Evolutionary conservation across 2,329 filamentous ascomycete genomes (phyloP).

Genomic region (Nakataea oryzae): DNA sequence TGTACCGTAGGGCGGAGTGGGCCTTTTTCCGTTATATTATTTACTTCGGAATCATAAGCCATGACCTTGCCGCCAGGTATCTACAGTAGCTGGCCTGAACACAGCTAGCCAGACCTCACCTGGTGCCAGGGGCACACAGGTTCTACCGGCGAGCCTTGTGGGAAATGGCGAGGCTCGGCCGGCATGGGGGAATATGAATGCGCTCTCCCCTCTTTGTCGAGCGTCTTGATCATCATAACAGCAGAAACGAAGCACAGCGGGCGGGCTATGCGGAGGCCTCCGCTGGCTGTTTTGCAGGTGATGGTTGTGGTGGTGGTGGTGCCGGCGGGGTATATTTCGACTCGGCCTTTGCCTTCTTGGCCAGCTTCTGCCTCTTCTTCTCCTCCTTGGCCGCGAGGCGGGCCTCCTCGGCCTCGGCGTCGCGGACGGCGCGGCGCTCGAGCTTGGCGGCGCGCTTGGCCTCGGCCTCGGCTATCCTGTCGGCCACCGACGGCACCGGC

Average conservation of each 20-base stretch:
- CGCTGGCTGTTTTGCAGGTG: too few relatives aligned
- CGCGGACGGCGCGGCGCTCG: slow-evolving; percentile 31
- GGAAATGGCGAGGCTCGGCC: background rate
- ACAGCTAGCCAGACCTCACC: too few relatives aligned
- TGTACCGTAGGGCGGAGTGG: background rate
- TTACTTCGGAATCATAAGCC: background rate
- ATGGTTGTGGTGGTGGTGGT: background rate
- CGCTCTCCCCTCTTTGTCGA: background rate
- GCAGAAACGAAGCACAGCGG: background rate
- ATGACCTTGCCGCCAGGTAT: background rate
- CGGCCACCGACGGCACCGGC: slow-evolving; percentile 52
- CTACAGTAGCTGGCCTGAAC: too few relatives aligned
- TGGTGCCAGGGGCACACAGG: too few relatives aligned
- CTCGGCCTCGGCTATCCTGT: slow-evolving; percentile 45
- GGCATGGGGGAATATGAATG: background rate
- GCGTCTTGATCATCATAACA: background rate
- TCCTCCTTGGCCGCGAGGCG: background rate
- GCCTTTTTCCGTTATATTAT: background rate
- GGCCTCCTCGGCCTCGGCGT: slow-evolving; percentile 8
- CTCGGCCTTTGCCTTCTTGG: slow-evolving; percentile 1
- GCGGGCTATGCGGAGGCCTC: background rate
- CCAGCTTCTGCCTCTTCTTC: background rate
- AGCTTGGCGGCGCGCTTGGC: slow-evolving; percentile 46
- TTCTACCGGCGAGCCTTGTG: background rate
- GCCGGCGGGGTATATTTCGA: background rate